These are phyloP conservation scores for Hericium alpestre DNA, from an alignment of 768 basidiomycete species.

Conservation along the genomic window DNA sequence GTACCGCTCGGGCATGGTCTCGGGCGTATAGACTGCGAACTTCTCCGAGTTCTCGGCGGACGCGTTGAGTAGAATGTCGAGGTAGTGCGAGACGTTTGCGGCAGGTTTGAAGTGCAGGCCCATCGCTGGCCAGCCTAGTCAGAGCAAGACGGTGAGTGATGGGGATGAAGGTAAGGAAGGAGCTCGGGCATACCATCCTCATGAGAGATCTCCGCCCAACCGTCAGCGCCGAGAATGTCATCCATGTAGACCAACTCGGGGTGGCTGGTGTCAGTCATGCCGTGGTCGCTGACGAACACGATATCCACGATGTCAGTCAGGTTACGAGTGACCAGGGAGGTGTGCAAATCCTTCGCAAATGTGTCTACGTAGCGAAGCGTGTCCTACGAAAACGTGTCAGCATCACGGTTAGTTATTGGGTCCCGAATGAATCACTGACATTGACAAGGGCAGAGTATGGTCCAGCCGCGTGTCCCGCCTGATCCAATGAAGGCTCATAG, in stretches of 20 bases:
- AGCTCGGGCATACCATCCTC: constrained; percentile 41
- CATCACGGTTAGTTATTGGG: neutral
- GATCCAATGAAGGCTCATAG: constrained; percentile 80
- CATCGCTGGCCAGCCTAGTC: constrained; percentile 74
- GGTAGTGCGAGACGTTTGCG: constrained; percentile 47
- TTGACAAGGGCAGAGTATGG: constrained; percentile 64
- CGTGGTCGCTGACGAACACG: constrained; percentile 83
- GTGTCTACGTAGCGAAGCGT: constrained; percentile 59
- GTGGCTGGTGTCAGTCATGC: constrained; percentile 85
- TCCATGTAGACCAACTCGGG: constrained; percentile 71
- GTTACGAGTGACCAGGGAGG: constrained; percentile 55
- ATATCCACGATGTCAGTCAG: constrained; percentile 78
- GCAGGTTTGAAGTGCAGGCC: constrained; percentile 63
- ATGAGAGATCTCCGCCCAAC: constrained; percentile 51
- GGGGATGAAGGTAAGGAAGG: neutral
- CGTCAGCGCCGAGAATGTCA: constrained; percentile 62
- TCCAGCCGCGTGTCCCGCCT: constrained; percentile 68
- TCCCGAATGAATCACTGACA: constrained; percentile 28
- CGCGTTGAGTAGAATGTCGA: constrained; percentile 43
- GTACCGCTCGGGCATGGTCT: constrained; percentile 73
- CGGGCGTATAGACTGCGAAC: constrained; percentile 69
- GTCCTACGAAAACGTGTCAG: constrained; percentile 26
- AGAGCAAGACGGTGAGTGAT: neutral
- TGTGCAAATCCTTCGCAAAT: constrained; percentile 64
- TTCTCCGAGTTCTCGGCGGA: constrained; percentile 46